Evolutionary conservation across 495 filamentous ascomycete genomes (phyloP).

Genomic region (Penicillium salamii): DNA sequence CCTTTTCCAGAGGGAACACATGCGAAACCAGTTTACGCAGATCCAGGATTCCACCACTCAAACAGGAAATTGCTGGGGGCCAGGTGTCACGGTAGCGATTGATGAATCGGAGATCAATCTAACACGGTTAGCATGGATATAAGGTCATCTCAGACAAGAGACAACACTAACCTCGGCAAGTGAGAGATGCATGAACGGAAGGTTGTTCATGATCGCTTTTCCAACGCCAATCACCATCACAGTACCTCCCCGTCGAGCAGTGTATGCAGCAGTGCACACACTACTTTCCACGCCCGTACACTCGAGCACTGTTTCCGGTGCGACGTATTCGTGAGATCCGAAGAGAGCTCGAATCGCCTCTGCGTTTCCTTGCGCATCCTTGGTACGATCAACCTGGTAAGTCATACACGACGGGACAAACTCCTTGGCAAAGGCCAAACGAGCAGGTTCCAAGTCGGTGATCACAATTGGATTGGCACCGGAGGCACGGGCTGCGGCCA

Average conservation of each 20-base stretch:
- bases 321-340: constrained; percentile 44
- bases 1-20: constrained; percentile 54
- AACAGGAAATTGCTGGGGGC: constrained; percentile 51
- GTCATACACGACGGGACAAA: constrained; percentile 54
- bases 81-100: constrained; percentile 64
- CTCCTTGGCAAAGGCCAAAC: constrained; percentile 56
- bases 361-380: constrained; percentile 50
- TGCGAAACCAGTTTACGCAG: constrained; percentile 70
- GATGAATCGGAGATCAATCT: constrained; percentile 62
- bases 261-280: constrained; percentile 53
- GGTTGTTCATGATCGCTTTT: constrained; percentile 55
- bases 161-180: constrained; percentile 50
- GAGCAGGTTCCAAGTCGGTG: constrained; percentile 55
- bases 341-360: constrained; percentile 51
- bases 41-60: constrained; percentile 50
- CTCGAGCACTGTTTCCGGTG: constrained; percentile 57
- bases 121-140: neutral
- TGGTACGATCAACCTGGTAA: constrained; percentile 46
- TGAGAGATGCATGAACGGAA: constrained; percentile 66
- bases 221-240: constrained; percentile 65
- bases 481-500: constrained; percentile 55
- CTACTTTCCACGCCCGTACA: constrained; percentile 64
- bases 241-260: constrained; percentile 55
- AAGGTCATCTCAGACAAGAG: neutral
- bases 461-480: constrained; percentile 64